Conservation (phyloP, 2,329 filamentous ascomycete genomes). For the Colletotrichum sp. region DNA sequence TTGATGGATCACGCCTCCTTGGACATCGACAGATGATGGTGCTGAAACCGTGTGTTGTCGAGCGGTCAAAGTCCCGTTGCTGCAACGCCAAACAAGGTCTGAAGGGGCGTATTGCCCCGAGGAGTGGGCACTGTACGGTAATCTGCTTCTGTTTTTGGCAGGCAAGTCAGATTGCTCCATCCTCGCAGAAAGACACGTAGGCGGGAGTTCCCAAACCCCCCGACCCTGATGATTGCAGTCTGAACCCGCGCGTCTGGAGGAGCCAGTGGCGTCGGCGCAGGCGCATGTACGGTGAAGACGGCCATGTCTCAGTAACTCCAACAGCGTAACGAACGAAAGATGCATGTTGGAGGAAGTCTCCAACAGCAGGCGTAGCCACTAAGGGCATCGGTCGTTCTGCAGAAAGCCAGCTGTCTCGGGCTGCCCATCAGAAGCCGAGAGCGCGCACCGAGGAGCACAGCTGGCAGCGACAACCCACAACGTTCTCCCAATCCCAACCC, state of each 20-base stretch:
- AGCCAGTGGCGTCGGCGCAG: background rate
- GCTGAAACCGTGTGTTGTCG: background rate
- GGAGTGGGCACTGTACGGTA: background rate
- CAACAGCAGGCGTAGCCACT: background rate
- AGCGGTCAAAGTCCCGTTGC: background rate
- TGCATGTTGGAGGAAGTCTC: background rate
- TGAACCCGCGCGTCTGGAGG: background rate
- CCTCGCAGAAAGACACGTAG: background rate
- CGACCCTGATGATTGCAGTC: background rate
- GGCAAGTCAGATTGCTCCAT: background rate
- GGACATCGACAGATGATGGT: background rate
- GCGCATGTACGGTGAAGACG: background rate
- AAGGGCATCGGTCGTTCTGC: background rate
- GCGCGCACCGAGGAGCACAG: background rate
- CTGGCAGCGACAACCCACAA: background rate
- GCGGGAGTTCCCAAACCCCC: background rate
- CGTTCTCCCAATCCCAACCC: background rate
- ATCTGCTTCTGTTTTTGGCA: background rate
- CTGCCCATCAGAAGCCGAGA: background rate
- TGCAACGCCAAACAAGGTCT: background rate
- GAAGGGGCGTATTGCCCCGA: background rate
- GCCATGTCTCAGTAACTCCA: background rate
- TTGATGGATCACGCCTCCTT: background rate
- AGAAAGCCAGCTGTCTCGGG: background rate
- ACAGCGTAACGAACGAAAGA: background rate